Conservation (phyloP, 116 monocot species). For the Papilionanthe hybrid region DNA sequence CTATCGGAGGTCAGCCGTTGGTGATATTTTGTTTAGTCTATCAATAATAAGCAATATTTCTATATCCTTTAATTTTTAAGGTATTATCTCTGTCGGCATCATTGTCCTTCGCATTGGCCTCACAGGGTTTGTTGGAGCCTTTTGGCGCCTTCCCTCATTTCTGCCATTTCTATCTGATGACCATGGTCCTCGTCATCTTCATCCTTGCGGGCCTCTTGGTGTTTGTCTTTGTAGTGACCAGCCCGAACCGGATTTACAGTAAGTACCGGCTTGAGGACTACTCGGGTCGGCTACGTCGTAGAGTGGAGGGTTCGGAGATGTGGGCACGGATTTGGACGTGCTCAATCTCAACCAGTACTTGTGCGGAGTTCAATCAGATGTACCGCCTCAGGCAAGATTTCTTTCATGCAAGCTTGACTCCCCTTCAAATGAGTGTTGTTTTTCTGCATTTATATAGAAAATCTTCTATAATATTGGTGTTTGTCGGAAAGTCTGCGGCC, state of each 20-base stretch:
- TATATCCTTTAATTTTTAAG: no score
- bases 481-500: no score
- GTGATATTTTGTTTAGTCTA: no score
- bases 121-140: slow-evolving; percentile 28
- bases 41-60: no score
- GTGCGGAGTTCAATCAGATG: slow-evolving; percentile 54
- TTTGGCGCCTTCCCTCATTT: slow-evolving; percentile 30
- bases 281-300: slow-evolving; percentile 32
- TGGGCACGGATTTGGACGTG: slow-evolving; percentile 63
- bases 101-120: slow-evolving; percentile 20
- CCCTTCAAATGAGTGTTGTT: slow-evolving; percentile 39
- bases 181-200: slow-evolving; percentile 27
- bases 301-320: slow-evolving; percentile 30
- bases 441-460: not conserved
- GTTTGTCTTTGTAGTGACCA: slow-evolving; percentile 27
- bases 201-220: slow-evolving; percentile 17
- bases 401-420: slow-evolving; percentile 50
- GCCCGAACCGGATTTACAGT: slow-evolving; percentile 24
- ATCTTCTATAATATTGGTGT: no score
- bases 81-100: slow-evolving; percentile 25
- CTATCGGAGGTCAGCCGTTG: no score
- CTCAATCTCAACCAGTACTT: slow-evolving; percentile 34
- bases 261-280: slow-evolving; percentile 35
- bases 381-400: slow-evolving; percentile 46
- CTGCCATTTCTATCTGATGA: slow-evolving; percentile 25